phyloP scores from a whole-genome alignment of 78 protist genomes.

The Cavenderia fasciculata region DNA sequence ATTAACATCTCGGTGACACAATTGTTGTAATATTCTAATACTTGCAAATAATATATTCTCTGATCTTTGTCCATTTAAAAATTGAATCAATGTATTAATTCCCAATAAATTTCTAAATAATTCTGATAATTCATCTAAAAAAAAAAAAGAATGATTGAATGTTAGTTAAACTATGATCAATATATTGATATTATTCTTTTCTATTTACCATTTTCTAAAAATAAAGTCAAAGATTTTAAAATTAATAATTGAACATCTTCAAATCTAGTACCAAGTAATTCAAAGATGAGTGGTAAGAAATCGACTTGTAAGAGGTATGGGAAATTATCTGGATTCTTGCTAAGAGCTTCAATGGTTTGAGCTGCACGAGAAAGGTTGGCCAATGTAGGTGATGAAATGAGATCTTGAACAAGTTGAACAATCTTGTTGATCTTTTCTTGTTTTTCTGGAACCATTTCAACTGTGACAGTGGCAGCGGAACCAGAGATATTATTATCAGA shows the following conservation, averaged over 20 bases:
- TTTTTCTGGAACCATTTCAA: neutral
- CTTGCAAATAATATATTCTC: constrained; percentile 44
- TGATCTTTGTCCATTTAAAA: neutral
- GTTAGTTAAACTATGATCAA: neutral
- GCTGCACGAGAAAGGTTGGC: constrained; percentile 15
- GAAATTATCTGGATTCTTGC: constrained; percentile 31
- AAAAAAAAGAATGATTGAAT: neutral
- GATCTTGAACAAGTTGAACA: neutral
- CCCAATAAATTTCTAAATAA: constrained; percentile 49
- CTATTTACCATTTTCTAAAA: constrained; percentile 3
- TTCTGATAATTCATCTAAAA: neutral
- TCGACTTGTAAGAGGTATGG: neutral
- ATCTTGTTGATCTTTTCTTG: constrained; percentile 22
- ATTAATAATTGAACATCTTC: constrained; percentile 22
- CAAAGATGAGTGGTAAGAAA: constrained; percentile 32
- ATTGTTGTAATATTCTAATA: neutral
- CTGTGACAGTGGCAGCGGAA: neutral
- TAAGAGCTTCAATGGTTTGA: constrained; percentile 25
- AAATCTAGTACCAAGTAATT: constrained; percentile 9
- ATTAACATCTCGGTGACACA: neutral
- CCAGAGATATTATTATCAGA: neutral
- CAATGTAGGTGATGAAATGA: constrained; percentile 7
- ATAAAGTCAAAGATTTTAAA: neutral
- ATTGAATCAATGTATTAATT: constrained; percentile 28
- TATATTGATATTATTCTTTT: neutral